Conservation (phyloP, 2,329 filamentous ascomycete genomes). For the Phaeosphaeriaceae sp. region DNA sequence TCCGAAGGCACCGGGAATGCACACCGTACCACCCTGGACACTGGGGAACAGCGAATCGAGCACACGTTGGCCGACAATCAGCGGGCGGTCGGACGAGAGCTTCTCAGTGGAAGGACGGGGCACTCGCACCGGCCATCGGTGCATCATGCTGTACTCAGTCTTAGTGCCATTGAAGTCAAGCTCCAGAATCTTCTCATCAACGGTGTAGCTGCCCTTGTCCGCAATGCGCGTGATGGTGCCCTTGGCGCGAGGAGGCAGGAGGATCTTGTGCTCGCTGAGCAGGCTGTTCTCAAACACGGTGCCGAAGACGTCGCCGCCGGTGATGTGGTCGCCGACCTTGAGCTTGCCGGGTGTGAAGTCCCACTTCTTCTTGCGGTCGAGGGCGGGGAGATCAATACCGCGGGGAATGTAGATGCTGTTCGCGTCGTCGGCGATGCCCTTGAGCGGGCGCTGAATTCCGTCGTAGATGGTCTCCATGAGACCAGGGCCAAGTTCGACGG, state of each 20-base stretch:
- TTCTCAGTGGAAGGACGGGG: slow-evolving; percentile 92
- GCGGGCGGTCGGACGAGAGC: slow-evolving; percentile 84
- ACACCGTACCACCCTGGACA: slow-evolving; percentile 96
- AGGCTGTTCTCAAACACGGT: slow-evolving; percentile 96
- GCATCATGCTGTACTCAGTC: slow-evolving; percentile 97
- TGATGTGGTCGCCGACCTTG: slow-evolving; percentile 97
- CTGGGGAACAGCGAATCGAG: slow-evolving; percentile 94
- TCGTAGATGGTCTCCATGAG: slow-evolving; percentile 99
- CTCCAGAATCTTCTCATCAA: slow-evolving; percentile 92
- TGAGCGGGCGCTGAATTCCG: slow-evolving; percentile 94
- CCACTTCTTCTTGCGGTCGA: slow-evolving; percentile 94
- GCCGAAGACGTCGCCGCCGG: slow-evolving; percentile 95
- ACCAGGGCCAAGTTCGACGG: slow-evolving; percentile 95
- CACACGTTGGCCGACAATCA: slow-evolving; percentile 96
- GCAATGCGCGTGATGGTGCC: slow-evolving; percentile 93
- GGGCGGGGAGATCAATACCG: slow-evolving; percentile 84
- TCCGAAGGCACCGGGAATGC: slow-evolving; percentile 97
- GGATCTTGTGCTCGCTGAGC: slow-evolving; percentile 89
- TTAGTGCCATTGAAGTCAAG: slow-evolving; percentile 97
- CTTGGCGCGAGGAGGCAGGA: slow-evolving; percentile 86
- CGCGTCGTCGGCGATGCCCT: slow-evolving; percentile 77
- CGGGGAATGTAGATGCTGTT: slow-evolving; percentile 97
- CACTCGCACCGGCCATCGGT: slow-evolving; percentile 96
- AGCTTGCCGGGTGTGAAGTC: slow-evolving; percentile 83
- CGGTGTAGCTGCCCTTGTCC: slow-evolving; percentile 88